phyloP scores from a whole-genome alignment of 2,329 filamentous ascomycete genomes.

The Phialemoniopsis sp. region DNA sequence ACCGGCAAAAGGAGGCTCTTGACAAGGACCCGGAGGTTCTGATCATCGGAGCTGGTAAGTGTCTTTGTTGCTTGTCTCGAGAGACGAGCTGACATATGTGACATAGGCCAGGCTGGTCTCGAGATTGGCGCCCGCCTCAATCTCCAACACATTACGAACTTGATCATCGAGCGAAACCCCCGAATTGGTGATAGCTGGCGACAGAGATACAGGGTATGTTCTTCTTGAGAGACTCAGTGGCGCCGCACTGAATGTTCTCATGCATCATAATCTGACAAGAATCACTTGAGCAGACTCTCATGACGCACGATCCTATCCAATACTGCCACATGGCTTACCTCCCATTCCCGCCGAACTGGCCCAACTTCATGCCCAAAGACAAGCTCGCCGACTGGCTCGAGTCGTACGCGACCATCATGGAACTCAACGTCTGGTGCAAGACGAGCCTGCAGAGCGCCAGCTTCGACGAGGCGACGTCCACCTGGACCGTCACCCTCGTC shows the following conservation, averaged over 20 bases:
- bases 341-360: slow-evolving; percentile 53
- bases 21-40: slow-evolving; percentile 52
- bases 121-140: slow-evolving; percentile 53
- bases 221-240: too few relatives aligned
- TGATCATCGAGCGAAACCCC: slow-evolving; percentile 54
- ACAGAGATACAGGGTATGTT: slow-evolving; percentile 37
- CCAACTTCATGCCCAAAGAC: slow-evolving; percentile 61
- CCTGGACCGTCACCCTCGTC: slow-evolving; percentile 45
- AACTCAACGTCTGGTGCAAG: slow-evolving; percentile 56
- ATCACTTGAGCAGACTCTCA: slow-evolving; percentile 36
- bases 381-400: slow-evolving; percentile 60
- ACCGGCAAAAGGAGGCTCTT: slow-evolving; percentile 38
- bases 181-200: slow-evolving; percentile 61
- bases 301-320: slow-evolving; percentile 57
- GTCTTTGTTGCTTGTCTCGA: background rate
- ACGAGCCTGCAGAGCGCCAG: slow-evolving; percentile 37
- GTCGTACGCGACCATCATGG: slow-evolving; percentile 51
- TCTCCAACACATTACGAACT: slow-evolving; percentile 47
- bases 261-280: too few relatives aligned
- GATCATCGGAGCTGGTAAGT: slow-evolving; percentile 53
- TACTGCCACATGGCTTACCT: slow-evolving; percentile 51
- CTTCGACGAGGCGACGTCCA: slow-evolving; percentile 38
- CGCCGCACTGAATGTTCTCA: too few relatives aligned
- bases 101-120: slow-evolving; percentile 49
- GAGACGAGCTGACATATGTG: too few relatives aligned